A percentile compares a stretch with the other conserved stretches of the same genome.
phyloP scores from a whole-genome alignment of 768 basidiomycete genomes.

The Lentinus tigrinus region DNA sequence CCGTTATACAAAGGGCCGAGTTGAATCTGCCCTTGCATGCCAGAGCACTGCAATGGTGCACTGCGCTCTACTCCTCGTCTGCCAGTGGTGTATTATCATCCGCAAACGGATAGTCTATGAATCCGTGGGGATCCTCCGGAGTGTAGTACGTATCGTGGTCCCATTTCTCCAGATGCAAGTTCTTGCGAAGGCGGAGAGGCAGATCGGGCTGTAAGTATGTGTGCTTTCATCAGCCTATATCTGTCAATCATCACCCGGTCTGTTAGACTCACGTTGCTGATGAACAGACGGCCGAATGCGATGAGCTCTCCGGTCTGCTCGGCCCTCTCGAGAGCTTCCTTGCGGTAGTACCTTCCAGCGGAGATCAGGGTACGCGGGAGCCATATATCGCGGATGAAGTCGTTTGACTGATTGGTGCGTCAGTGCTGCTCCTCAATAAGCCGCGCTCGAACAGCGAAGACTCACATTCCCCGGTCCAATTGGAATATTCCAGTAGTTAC shows the following conservation, averaged over 20 bases:
- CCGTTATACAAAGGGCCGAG: too few relatives aligned
- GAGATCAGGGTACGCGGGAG: slow-evolving; percentile 18
- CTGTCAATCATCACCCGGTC: not conserved
- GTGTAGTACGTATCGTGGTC: slow-evolving; percentile 42
- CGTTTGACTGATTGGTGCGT: slow-evolving; percentile 14
- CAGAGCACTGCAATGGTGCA: not conserved
- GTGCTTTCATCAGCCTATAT: not conserved
- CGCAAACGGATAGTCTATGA: slow-evolving; percentile 22
- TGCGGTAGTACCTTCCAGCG: slow-evolving; percentile 23
- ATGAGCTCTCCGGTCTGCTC: slow-evolving; percentile 19
- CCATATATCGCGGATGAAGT: slow-evolving; percentile 27
- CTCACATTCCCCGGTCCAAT: slow-evolving; percentile 1
- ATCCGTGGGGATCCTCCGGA: slow-evolving; percentile 3
- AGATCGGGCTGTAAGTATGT: slow-evolving; percentile 41
- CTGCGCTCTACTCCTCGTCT: not conserved
- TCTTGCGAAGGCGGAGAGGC: slow-evolving; percentile 34
- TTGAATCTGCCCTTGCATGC: not conserved
- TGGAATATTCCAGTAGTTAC: slow-evolving; percentile 17
- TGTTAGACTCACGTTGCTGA: not conserved
- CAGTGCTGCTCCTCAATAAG: not conserved
- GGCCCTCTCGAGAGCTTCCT: slow-evolving; percentile 18
- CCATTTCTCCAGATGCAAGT: slow-evolving; percentile 34
- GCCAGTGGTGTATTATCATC: not conserved
- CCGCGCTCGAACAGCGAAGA: not conserved
- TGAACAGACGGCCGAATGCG: slow-evolving; percentile 25